Percentiles rank a stretch among this genome's conserved stretches.
Conservation (phyloP, 2,329 filamentous ascomycete genomes). For the Pyricularia pennisetigena region DNA sequence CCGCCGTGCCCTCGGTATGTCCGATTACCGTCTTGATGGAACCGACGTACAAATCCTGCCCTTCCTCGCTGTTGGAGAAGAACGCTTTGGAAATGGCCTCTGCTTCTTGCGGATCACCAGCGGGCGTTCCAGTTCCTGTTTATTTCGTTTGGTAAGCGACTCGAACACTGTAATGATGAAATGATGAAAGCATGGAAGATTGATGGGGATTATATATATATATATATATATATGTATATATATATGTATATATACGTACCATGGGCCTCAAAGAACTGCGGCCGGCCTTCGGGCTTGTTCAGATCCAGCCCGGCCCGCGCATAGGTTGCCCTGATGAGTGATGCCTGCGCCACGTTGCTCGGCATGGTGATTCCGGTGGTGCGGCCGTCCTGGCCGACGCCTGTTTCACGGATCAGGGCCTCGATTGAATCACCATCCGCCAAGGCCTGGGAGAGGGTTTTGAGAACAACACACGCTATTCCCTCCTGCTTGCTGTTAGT, state of each 20-base stretch:
- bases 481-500: slow-evolving; percentile 28
- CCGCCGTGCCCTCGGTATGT: slow-evolving; percentile 38
- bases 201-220: no score
- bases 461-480: slow-evolving; percentile 37
- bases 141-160: neutral
- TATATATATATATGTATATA: no score
- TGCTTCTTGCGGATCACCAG: slow-evolving; percentile 26
- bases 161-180: no score
- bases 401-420: slow-evolving; percentile 38
- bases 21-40: slow-evolving; percentile 30
- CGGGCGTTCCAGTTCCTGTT: slow-evolving; percentile 17
- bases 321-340: slow-evolving; percentile 29
- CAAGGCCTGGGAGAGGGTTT: slow-evolving; percentile 38
- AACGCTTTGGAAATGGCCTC: slow-evolving; percentile 30
- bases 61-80: slow-evolving; percentile 15
- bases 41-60: slow-evolving; percentile 21
- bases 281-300: slow-evolving; percentile 12
- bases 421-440: slow-evolving; percentile 43
- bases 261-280: slow-evolving; percentile 30
- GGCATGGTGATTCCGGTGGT: slow-evolving; percentile 49
- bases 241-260: no score
- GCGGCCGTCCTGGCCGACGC: slow-evolving; percentile 46
- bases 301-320: slow-evolving; percentile 23
- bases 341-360: slow-evolving; percentile 34
- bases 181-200: no score